Conservation (phyloP, 1,284 basidiomycete species). For the Microbotryum saponariae region DNA sequence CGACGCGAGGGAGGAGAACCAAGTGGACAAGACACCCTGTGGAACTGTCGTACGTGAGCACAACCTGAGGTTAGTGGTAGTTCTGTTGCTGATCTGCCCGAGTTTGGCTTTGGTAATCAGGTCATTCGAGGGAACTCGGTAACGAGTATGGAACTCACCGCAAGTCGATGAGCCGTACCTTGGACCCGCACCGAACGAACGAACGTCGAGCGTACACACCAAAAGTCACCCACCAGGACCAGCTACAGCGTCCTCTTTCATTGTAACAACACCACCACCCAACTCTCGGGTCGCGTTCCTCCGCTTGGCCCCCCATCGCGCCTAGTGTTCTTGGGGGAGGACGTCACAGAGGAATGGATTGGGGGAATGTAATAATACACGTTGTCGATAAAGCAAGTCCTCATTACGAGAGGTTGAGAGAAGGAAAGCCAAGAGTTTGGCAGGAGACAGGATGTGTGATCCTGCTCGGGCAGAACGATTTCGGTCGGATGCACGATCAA, state of each 20-base stretch:
- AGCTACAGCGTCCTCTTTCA: background rate
- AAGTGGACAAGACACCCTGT: conserved; percentile 70
- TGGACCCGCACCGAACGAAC: background rate
- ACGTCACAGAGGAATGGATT: too few relatives aligned
- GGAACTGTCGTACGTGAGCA: conserved; percentile 72
- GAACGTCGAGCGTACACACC: too few relatives aligned
- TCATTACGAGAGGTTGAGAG: too few relatives aligned
- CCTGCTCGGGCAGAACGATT: too few relatives aligned
- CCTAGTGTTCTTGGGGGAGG: too few relatives aligned
- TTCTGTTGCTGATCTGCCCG: background rate
- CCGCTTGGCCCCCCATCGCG: background rate
- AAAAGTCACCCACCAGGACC: background rate
- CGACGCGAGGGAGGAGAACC: conserved; percentile 79
- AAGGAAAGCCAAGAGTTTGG: too few relatives aligned
- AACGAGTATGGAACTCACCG: conserved; percentile 66
- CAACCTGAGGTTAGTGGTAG: too few relatives aligned
- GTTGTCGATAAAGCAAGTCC: too few relatives aligned
- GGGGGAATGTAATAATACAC: too few relatives aligned
- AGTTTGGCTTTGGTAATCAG: conserved; percentile 45
- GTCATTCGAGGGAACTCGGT: conserved; percentile 93
- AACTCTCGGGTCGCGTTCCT: background rate
- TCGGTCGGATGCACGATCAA: too few relatives aligned
- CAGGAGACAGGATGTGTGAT: too few relatives aligned
- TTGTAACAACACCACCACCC: background rate
- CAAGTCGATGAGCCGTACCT: conserved; percentile 8